Conservation (phyloP, 768 basidiomycete species). For the Pleurotus giganteus region DNA sequence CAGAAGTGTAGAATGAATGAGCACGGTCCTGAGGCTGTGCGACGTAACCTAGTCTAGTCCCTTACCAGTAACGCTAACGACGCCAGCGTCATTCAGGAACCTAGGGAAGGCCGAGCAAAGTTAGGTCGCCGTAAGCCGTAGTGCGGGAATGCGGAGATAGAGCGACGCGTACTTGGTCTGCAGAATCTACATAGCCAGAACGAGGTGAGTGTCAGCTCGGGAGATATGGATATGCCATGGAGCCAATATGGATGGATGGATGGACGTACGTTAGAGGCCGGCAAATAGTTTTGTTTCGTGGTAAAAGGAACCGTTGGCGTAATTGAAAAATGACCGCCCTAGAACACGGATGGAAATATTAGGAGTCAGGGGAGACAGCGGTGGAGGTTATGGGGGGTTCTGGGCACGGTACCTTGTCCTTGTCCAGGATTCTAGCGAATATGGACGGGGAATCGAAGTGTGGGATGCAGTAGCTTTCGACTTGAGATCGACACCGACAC, state of each 20-base stretch:
- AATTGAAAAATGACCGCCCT: constrained; percentile 92
- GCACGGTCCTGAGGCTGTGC: too few species aligned
- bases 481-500: constrained; percentile 33
- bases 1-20: too few species aligned
- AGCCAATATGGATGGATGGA: not conserved
- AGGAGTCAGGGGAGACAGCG: not conserved
- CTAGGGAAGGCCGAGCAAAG: not conserved
- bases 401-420: constrained; percentile 64
- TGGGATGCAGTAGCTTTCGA: constrained; percentile 91
- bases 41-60: too few species aligned
- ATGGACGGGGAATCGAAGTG: constrained; percentile 93
- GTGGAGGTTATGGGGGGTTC: too few species aligned
- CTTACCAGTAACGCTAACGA: constrained; percentile 81
- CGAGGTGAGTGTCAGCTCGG: too few species aligned
- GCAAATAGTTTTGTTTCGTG: constrained; percentile 81
- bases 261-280: constrained; percentile 69
- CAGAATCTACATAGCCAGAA: constrained; percentile 51
- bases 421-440: constrained; percentile 87
- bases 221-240: too few species aligned
- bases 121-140: not conserved
- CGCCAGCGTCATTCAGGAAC: constrained; percentile 86
- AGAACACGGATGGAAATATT: not conserved
- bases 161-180: constrained; percentile 65
- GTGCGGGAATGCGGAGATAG: not conserved
- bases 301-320: constrained; percentile 67